Base-by-base conservation (phyloP, 768 basidiomycete genomes). In the Boletellus ananas region DNA sequence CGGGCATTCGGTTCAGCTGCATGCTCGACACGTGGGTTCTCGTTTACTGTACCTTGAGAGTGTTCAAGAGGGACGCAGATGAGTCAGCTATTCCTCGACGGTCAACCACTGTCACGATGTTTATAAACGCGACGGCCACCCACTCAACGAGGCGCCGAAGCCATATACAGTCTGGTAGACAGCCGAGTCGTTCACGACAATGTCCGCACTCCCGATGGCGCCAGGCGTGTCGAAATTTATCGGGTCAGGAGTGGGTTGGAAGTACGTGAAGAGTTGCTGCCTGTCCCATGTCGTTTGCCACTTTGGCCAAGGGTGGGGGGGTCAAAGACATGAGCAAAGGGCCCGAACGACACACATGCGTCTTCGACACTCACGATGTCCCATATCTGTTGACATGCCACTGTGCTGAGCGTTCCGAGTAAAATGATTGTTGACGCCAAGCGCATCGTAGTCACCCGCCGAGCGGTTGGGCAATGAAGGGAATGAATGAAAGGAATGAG, bases 111-210 rank as follows among this genome's bases (percentile, higher is more conserved):
- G 23, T 43, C 39, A 12, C 12, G 29, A 4, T 11, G 41, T 47
- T 27, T 10, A 18, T 40, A 23, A 39, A 44, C 45, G 27, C 16
- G 40, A 21, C 16, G 23, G 31, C 41, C 16, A 59, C 70, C 29
- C 58, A 87, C 87, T 87, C 29, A 89, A 69, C 0, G 80, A 59
- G 9, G 75, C 84, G 0, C 87, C 87, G 57, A 86, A 85, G 12
- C 87, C 87, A 45, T 73, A 74, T 35, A 90, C 79, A 1, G 72
- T 67, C 66, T 88, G 87, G 64, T 78, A 81, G n/a, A 74, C 63
- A 3, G 68, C 55, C 3, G 65, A 66, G 60, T 86, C 85, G 43
- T 80, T 64, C 13, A 90, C 67, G 36, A 74, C 73, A 45, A 89
- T 87, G 60, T 87, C 78, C 0, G 85, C 85, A 38, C 70, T 72